Evolutionary conservation across 345 rosid genomes (phyloP).

Genomic region (Lumnitzera littorea): DNA sequence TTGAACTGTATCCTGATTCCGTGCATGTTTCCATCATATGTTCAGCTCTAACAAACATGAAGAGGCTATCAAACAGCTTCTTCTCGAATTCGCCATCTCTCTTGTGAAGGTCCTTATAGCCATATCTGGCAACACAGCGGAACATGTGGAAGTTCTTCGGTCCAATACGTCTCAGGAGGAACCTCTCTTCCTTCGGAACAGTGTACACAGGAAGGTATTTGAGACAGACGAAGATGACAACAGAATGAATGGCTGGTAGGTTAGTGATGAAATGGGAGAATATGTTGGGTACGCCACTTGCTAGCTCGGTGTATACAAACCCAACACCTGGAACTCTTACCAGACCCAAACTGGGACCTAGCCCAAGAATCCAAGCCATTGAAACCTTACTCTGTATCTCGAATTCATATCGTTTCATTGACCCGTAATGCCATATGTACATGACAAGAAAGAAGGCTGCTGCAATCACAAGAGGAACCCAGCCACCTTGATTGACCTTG

Average conservation of each 20-base stretch:
- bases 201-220: conserved; percentile 24
- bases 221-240: conserved; percentile 28
- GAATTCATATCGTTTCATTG: conserved; percentile 24
- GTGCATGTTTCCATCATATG: conserved; percentile 26
- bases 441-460: conserved; percentile 22
- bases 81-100: conserved; percentile 28
- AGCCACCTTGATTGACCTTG: conserved; percentile 33
- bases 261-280: conserved; percentile 33
- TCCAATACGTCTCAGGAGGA: conserved; percentile 24
- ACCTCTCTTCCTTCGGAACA: conserved; percentile 26
- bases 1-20: conserved; percentile 13
- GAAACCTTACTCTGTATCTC: conserved; percentile 36
- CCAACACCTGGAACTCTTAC: conserved; percentile 33
- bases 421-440: conserved; percentile 33
- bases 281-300: conserved; percentile 26
- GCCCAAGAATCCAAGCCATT: conserved; percentile 27
- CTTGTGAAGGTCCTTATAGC: conserved; percentile 29
- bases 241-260: conserved; percentile 30
- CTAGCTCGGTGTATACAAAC: conserved; percentile 26
- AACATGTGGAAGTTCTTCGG: conserved; percentile 31
- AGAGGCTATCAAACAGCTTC: conserved; percentile 23
- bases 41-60: conserved; percentile 19
- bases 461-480: conserved; percentile 34
- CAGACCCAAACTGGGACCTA: conserved; percentile 27
- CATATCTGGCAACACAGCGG: conserved; percentile 30